Conservation (phyloP, 768 basidiomycete genomes). For the Psilocybe subaeruginosa region DNA sequence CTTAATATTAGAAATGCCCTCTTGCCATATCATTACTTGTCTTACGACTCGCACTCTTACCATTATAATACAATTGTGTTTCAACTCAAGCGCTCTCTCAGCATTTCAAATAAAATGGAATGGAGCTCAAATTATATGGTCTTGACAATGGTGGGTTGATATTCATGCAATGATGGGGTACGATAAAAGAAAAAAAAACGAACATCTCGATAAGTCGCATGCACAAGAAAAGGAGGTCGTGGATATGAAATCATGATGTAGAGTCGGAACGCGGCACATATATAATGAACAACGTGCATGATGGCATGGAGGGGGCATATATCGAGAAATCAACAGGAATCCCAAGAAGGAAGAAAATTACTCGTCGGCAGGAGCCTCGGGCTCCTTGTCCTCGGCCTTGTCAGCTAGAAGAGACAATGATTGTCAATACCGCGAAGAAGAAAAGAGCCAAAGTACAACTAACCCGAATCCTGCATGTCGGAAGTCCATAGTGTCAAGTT, state of each 20-base stretch:
- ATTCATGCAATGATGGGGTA: slow-evolving; percentile 11
- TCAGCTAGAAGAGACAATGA: slow-evolving; percentile 44
- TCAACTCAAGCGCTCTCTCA: neutral
- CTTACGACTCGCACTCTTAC: too few relatives aligned
- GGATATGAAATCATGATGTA: slow-evolving; percentile 4
- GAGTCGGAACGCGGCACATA: slow-evolving; percentile 1
- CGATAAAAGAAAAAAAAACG: slow-evolving; percentile 10
- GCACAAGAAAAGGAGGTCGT: slow-evolving; percentile 4
- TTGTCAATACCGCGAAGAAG: neutral
- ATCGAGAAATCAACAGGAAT: slow-evolving; percentile 16
- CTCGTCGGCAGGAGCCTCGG: slow-evolving; percentile 68
- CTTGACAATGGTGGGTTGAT: slow-evolving; percentile 1
- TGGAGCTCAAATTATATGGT: neutral
- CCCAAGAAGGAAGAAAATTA: slow-evolving; percentile 35
- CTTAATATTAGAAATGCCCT: neutral
- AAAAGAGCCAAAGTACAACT: slow-evolving; percentile 26
- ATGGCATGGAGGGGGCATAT: slow-evolving; percentile 2
- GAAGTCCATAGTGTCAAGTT: slow-evolving; percentile 99
- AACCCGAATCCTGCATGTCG: slow-evolving; percentile 93
- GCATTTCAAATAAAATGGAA: neutral
- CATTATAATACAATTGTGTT: too few relatives aligned
- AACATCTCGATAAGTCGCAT: slow-evolving; percentile 17
- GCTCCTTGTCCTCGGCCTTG: slow-evolving; percentile 74
- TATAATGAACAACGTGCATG: slow-evolving; percentile 11
- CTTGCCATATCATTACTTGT: neutral